Evolutionary conservation across 108 stramenopile species (phyloP).

Genomic region (Aureococcus anophagefferens): DNA sequence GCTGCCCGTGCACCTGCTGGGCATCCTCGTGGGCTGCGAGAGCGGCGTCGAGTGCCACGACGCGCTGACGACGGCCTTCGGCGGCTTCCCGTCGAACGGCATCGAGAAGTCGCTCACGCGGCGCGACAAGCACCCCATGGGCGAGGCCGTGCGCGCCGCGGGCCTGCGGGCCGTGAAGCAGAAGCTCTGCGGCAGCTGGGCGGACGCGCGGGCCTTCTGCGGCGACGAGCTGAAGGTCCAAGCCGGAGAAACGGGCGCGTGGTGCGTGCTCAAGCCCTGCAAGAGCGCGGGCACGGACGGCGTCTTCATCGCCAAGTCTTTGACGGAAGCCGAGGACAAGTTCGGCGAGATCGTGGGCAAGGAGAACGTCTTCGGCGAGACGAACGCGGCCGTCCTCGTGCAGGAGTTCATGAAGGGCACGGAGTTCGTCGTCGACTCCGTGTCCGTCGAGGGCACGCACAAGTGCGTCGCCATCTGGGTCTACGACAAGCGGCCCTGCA

Average conservation of each 20-base stretch:
- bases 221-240: slow-evolving; percentile 51
- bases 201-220: slow-evolving; percentile 42
- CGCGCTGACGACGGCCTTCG: not conserved
- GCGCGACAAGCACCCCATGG: slow-evolving; percentile 70
- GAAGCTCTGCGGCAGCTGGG: slow-evolving; percentile 19
- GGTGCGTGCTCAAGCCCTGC: slow-evolving; percentile 34
- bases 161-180: slow-evolving; percentile 73
- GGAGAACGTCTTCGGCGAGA: slow-evolving; percentile 14
- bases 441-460: slow-evolving; percentile 49
- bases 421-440: slow-evolving; percentile 57
- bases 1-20: not conserved
- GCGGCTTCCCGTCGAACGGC: slow-evolving; percentile 1
- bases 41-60: slow-evolving; percentile 26
- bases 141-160: slow-evolving; percentile 54
- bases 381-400: slow-evolving; percentile 6
- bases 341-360: slow-evolving; percentile 17
- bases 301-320: slow-evolving; percentile 21
- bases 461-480: slow-evolving; percentile 55
- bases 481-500: slow-evolving; percentile 49
- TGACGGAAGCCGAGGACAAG: slow-evolving; percentile 20
- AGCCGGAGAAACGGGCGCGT: slow-evolving; percentile 43
- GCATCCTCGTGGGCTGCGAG: slow-evolving; percentile 24
- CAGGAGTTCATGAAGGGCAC: slow-evolving; percentile 23
- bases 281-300: slow-evolving; percentile 37
- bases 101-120: slow-evolving; percentile 4